A percentile compares a stretch with the other conserved stretches of the same genome.
Evolutionary conservation across 345 rosid species (phyloP).

Genomic region (Populus davidiana): DNA sequence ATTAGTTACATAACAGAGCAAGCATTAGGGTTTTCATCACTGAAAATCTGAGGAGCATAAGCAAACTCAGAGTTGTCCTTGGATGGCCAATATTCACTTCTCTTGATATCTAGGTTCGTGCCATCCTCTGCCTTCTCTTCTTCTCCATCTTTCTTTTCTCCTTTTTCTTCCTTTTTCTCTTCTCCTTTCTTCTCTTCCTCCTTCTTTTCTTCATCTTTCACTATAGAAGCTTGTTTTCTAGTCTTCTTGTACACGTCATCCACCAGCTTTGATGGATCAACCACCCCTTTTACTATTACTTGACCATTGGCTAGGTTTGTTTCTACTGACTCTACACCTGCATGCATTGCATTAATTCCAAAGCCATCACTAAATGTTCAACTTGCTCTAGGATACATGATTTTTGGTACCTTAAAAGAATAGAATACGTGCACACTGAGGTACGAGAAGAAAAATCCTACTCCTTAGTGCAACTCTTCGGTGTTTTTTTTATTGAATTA

Average conservation of each 20-base stretch:
- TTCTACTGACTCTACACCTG: constrained; percentile 63
- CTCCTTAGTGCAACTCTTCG: no score
- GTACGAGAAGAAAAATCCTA: no score
- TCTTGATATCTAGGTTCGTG: constrained; percentile 35
- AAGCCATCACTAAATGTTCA: background rate
- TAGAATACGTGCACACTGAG: no score
- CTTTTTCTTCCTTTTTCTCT: constrained; percentile 22
- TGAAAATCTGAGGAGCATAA: constrained; percentile 50
- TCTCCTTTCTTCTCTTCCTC: constrained; percentile 41
- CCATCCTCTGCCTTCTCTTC: constrained; percentile 29
- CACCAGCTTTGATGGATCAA: constrained; percentile 52
- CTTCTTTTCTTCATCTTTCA: constrained; percentile 47
- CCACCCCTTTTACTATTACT: constrained; percentile 51
- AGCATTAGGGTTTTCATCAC: constrained; percentile 73
- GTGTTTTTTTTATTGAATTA: no score
- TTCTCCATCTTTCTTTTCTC: constrained; percentile 20
- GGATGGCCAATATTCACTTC: constrained; percentile 47
- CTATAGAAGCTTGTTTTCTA: constrained; percentile 51
- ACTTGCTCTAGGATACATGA: no score
- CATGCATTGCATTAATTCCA: background rate
- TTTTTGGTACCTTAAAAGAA: no score
- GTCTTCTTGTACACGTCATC: constrained; percentile 47
- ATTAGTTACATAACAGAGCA: constrained; percentile 51
- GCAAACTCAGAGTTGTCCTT: constrained; percentile 36
- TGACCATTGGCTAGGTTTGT: constrained; percentile 42